A percentile compares a stretch with the other conserved stretches of the same genome.
phyloP scores from a whole-genome alignment of 2,329 filamentous ascomycete species.

The Trichoderma sp. region DNA sequence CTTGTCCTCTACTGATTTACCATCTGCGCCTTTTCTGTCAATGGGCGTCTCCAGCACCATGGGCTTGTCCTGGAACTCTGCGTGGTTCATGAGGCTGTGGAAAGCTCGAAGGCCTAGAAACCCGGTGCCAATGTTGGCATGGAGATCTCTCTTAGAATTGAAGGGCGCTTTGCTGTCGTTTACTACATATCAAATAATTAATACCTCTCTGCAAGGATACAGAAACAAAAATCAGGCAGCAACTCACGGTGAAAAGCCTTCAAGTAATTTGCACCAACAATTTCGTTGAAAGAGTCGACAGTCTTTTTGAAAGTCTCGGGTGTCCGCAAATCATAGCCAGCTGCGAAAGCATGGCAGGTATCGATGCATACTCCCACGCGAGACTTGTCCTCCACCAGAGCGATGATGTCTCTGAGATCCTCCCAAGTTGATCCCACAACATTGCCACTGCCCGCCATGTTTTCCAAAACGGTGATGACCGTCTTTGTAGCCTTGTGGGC shows the following conservation, averaged over 20 bases:
- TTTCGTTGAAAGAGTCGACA: conserved; percentile 72
- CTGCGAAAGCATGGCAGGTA: conserved; percentile 94
- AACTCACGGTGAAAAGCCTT: conserved; percentile 71
- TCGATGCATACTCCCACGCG: conserved; percentile 94
- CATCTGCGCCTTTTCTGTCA: conserved; percentile 66
- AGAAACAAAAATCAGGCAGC: not conserved
- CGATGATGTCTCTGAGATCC: conserved; percentile 84
- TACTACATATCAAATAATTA: conserved; percentile 46
- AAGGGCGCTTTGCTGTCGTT: conserved; percentile 96
- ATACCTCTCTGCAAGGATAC: not conserved
- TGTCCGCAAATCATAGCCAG: conserved; percentile 84
- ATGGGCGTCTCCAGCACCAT: conserved; percentile 98
- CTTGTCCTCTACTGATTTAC: conserved; percentile 74
- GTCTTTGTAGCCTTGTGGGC: conserved; percentile 74
- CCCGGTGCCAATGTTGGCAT: conserved; percentile 95
- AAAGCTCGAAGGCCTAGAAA: conserved; percentile 90
- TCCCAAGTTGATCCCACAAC: conserved; percentile 83
- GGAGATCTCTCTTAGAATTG: conserved; percentile 78
- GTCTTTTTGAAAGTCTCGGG: conserved; percentile 72
- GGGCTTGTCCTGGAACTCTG: conserved; percentile 73
- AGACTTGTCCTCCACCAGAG: conserved; percentile 73
- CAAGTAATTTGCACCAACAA: conserved; percentile 78
- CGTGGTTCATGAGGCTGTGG: conserved; percentile 85
- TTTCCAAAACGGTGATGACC: conserved; percentile 87
- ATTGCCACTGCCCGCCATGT: conserved; percentile 90